A percentile compares a stretch with the other conserved stretches of the same genome.
Evolutionary conservation across 2,329 filamentous ascomycete genomes (phyloP).

Genomic region (Phyllosticta ampelicida): DNA sequence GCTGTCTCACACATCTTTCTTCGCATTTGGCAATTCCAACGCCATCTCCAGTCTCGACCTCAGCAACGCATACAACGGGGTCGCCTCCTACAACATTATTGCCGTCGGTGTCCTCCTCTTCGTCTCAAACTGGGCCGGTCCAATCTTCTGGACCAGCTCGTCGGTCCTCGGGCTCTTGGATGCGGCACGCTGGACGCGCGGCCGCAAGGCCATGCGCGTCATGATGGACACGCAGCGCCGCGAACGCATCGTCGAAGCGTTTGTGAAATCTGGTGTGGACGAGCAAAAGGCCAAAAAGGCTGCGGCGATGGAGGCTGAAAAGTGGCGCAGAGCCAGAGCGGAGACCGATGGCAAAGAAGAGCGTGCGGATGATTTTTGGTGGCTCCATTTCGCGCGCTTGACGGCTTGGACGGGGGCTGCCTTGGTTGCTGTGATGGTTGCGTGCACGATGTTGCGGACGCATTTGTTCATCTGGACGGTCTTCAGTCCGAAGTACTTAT

Average conservation of each 20-base stretch:
- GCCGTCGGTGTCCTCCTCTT: constrained; percentile 78
- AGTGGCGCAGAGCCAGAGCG: neutral
- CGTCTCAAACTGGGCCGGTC: constrained; percentile 79
- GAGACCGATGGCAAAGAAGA: neutral
- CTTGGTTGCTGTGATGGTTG: constrained; percentile 69
- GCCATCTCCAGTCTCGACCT: constrained; percentile 93
- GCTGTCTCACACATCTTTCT: constrained; percentile 74
- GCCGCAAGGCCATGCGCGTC: neutral
- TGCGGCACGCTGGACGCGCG: constrained; percentile 5
- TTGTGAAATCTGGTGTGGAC: neutral
- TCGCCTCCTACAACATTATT: constrained; percentile 68
- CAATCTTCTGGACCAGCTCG: constrained; percentile 74
- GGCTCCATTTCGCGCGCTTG: constrained; percentile 47
- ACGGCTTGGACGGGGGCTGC: constrained; percentile 61
- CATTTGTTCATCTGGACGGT: constrained; percentile 99
- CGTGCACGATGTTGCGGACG: constrained; percentile 71
- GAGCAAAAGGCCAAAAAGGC: constrained; percentile 9
- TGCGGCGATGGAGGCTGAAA: constrained; percentile 11
- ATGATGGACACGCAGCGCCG: constrained; percentile 4
- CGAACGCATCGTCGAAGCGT: neutral
- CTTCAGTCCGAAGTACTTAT: constrained; percentile 93
- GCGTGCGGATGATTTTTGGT: neutral
- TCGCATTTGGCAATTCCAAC: constrained; percentile 82
- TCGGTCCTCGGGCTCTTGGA: constrained; percentile 4
- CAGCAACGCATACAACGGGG: constrained; percentile 88